Base-by-base conservation (phyloP, 2,329 filamentous ascomycete genomes). In the Dothideomycetes sp. region DNA sequence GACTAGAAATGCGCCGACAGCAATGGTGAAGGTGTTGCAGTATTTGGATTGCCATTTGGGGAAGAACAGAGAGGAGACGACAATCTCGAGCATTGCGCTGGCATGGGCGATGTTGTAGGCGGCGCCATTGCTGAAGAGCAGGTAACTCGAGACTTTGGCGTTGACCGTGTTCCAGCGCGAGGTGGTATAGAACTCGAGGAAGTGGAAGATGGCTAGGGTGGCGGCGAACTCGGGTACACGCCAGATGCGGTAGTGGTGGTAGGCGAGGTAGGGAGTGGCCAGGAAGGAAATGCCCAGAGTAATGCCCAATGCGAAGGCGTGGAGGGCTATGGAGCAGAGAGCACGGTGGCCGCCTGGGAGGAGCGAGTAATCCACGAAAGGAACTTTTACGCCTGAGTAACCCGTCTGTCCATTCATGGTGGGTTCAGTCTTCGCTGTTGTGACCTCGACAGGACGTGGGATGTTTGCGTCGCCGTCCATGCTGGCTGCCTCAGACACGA, bases 141-240 rank as follows among this genome's bases (percentile, higher is more conserved):
- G 75, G 59, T 93, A 98, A 27, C 84, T 82, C 38, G 75, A 73
- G 15, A 88, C 68, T 17, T 71, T 74, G 15, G 84, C 85, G 37
- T 77, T 70, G 12, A 72, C 70, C 0, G 84, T 85, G 61, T 96
- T 96, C 64, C 83, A 84, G 40, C 72, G 68, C 7, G 89, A 88
- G 0, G 89, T 95, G 22, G 80, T 85, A 71, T 79, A 94, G 69
- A 88, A 98, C 63, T 98, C 91, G 60, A 96, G 79, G 63, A 94
- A 96, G 68, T 98, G 91, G 65, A 96, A 96, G 19, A 81, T 52
- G 18, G 80, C 73, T 35, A 96, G 78, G 11, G 77, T 67, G 37
- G 66, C 65, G 35, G 81, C 54, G 64, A 89, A 89, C 57, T 73
- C 68, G 7, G 70, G 68, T 1, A 75, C 57, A 16, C 77, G 67